Percentiles rank a stretch among this genome's conserved stretches.
Conservation (phyloP, 805 yeast genomes). For the Vanderwaltozyma yarrowii region DNA sequence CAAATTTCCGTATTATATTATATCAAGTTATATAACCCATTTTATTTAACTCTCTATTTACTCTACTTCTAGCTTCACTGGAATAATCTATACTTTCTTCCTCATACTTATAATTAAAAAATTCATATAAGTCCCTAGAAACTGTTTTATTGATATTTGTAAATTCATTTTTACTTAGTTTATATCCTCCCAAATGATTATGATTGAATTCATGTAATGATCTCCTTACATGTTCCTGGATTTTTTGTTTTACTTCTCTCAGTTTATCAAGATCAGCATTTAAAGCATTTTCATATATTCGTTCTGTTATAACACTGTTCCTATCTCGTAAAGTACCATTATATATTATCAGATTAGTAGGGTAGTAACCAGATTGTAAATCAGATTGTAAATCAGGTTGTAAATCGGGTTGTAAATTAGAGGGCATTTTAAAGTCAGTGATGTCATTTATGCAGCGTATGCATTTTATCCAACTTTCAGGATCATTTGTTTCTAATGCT, state of each 20-base stretch:
- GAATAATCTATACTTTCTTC: conserved; percentile 10
- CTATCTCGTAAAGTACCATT: conserved; percentile 6
- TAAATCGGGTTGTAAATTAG: too few relatives aligned
- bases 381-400: too few relatives aligned
- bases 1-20: background rate
- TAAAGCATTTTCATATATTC: conserved; percentile 1
- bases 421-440: conserved; percentile 1
- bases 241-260: conserved; percentile 39
- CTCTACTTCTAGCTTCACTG: conserved; percentile 5
- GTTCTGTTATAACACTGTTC: conserved; percentile 1
- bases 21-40: background rate
- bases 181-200: conserved; percentile 13
- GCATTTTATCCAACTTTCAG: conserved; percentile 14
- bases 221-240: conserved; percentile 50
- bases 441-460: conserved; percentile 8
- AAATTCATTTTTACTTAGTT: conserved; percentile 34
- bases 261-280: conserved; percentile 3
- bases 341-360: conserved; percentile 1
- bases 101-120: conserved; percentile 15
- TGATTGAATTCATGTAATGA: conserved; percentile 41
- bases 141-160: conserved; percentile 53
- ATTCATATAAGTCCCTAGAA: conserved; percentile 47
- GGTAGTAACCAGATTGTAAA: too few relatives aligned
- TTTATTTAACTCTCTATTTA: background rate
- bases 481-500: conserved; percentile 16